A percentile compares a stretch with the other conserved stretches of the same genome.
Conservation (phyloP, 345 rosid genomes). For the Excoecaria agallocha region DNA sequence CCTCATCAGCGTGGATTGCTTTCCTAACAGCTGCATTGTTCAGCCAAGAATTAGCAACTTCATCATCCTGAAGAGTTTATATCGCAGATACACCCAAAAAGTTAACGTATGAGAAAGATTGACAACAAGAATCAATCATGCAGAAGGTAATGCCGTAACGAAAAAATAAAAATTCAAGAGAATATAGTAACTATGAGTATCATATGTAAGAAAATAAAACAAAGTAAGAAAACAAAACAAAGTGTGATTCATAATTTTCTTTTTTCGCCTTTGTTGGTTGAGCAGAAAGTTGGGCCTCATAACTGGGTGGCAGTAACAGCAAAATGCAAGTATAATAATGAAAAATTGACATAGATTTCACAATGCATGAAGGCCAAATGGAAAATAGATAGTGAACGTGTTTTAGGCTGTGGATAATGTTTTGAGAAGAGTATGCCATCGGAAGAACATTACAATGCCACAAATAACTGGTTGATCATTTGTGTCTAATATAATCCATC, state of each 20-base stretch:
- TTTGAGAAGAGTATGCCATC: neutral
- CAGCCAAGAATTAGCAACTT: constrained; percentile 75
- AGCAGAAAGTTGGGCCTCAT: too few species aligned
- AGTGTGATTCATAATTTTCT: too few species aligned
- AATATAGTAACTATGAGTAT: too few species aligned
- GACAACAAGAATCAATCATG: neutral
- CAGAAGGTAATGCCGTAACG: neutral
- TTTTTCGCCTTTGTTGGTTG: too few species aligned
- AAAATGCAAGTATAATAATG: too few species aligned
- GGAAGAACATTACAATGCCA: too few species aligned
- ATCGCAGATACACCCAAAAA: constrained; percentile 1
- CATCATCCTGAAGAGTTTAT: constrained; percentile 52
- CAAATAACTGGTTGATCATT: neutral
- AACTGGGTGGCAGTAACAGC: too few species aligned
- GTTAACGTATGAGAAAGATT: neutral
- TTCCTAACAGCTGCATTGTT: constrained; percentile 63
- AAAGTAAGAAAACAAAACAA: too few species aligned
- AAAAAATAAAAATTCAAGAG: neutral
- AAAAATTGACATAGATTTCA: too few species aligned
- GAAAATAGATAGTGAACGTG: neutral
- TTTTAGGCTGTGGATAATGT: neutral
- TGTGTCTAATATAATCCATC: neutral
- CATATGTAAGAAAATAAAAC: too few species aligned
- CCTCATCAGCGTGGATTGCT: constrained; percentile 67
- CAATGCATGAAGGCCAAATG: too few species aligned